phyloP scores from a whole-genome alignment of 805 yeast genomes.

The Cyberlindnera maritima region DNA sequence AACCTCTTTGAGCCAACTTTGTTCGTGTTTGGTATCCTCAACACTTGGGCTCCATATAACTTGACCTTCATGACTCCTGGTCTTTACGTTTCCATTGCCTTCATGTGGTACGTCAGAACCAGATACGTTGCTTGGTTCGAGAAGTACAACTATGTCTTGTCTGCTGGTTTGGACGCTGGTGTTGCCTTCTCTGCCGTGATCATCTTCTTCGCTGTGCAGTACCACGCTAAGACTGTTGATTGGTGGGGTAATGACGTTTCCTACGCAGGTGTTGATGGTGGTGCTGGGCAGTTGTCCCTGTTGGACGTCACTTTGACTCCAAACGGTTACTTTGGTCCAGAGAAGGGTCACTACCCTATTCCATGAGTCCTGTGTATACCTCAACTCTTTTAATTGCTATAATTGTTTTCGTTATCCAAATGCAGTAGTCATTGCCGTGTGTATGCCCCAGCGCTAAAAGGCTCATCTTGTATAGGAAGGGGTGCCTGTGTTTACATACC shows the following conservation, averaged over 20 bases:
- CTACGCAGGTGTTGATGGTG: constrained; percentile 37
- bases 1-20: constrained; percentile 45
- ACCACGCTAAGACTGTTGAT: constrained; percentile 37
- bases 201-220: constrained; percentile 52
- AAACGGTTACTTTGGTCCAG: constrained; percentile 24
- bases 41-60: constrained; percentile 49
- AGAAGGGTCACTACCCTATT: constrained; percentile 18
- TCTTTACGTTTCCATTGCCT: constrained; percentile 33
- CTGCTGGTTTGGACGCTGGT: constrained; percentile 60
- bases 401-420: too few species aligned
- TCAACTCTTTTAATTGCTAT: background rate
- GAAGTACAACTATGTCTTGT: constrained; percentile 47
- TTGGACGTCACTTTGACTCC: constrained; percentile 11
- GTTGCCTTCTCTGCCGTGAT: constrained; percentile 51
- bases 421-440: too few species aligned
- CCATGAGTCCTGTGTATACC: background rate
- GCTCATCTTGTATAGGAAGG: too few species aligned
- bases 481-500: too few species aligned
- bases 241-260: constrained; percentile 70
- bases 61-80: constrained; percentile 35
- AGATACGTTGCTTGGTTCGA: constrained; percentile 52
- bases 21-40: constrained; percentile 48
- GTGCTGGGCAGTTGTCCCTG: constrained; percentile 24
- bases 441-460: too few species aligned
- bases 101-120: constrained; percentile 42